Evolutionary conservation across 2,329 filamentous ascomycete species (phyloP).

Genomic region (Ophiosphaerella narmari): DNA sequence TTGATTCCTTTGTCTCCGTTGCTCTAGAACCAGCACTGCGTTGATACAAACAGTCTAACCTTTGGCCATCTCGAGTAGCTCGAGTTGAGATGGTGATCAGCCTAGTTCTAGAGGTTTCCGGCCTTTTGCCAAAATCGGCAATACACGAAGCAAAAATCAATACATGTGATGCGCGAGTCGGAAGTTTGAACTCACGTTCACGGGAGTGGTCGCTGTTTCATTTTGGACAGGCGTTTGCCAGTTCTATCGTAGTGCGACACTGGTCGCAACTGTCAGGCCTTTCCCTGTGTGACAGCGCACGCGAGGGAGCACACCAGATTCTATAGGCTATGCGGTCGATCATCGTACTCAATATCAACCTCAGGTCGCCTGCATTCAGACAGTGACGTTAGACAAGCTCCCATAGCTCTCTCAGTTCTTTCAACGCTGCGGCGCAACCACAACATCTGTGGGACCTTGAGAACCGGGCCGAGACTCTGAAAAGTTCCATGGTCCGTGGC

Average conservation of each 20-base stretch:
- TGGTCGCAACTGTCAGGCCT: conserved; percentile 17
- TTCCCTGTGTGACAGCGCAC: conserved; percentile 11
- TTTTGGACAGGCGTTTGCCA: conserved; percentile 18
- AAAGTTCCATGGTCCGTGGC: background rate
- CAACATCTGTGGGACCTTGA: too few species aligned
- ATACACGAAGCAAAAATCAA: conserved; percentile 5
- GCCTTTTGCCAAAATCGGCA: background rate
- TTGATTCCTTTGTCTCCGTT: conserved; percentile 1
- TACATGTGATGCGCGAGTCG: background rate
- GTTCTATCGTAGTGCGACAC: conserved; percentile 30
- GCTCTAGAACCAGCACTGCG: conserved; percentile 7
- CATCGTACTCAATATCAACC: background rate
- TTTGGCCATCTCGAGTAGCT: background rate
- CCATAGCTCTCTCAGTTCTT: too few species aligned
- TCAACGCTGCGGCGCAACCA: background rate
- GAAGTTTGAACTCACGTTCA: background rate
- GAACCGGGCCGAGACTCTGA: too few species aligned
- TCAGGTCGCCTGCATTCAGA: background rate
- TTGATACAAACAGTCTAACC: conserved; percentile 7
- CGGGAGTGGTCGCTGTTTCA: conserved; percentile 21
- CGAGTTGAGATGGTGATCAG: background rate
- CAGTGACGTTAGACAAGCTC: too few species aligned
- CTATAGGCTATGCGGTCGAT: background rate
- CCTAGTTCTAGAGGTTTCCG: background rate
- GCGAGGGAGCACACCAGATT: background rate